phyloP scores from a whole-genome alignment of 139 green algal species.

The Trebouxia sp. region DNA sequence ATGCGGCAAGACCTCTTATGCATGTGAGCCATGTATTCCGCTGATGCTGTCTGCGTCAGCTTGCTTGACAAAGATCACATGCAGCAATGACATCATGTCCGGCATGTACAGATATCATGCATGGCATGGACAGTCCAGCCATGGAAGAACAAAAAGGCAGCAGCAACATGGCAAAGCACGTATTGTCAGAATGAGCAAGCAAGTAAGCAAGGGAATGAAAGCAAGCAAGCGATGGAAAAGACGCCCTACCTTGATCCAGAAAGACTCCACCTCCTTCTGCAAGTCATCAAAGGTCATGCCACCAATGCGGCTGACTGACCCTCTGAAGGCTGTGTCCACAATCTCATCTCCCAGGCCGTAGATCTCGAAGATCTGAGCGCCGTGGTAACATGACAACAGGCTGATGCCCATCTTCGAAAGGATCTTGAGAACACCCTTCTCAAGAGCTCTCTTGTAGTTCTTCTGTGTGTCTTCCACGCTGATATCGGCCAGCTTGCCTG shows the following conservation, averaged over 20 bases:
- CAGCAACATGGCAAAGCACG: no score
- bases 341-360: slow-evolving; percentile 95
- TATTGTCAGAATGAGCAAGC: no score
- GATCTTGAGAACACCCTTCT: slow-evolving; percentile 99
- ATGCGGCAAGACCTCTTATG: background rate
- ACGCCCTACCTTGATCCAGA: slow-evolving; percentile 77
- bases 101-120: background rate
- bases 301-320: slow-evolving; percentile 94
- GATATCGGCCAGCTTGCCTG: slow-evolving; percentile 86
- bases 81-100: background rate
- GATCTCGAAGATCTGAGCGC: slow-evolving; percentile 98
- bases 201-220: no score
- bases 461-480: slow-evolving; percentile 78
- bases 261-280: slow-evolving; percentile 85
- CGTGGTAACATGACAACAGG: slow-evolving; percentile 94
- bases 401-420: slow-evolving; percentile 99
- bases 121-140: background rate
- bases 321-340: slow-evolving; percentile 79
- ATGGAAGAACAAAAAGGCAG: no score
- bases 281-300: slow-evolving; percentile 94
- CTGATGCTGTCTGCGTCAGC: no score
- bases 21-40: no score
- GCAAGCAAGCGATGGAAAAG: background rate
- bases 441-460: slow-evolving; percentile 92
- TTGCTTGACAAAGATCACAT: background rate